Evolutionary conservation across 176 grass and related monocot genomes (phyloP).

Genomic region (barley (Hordeum vulgare)): MorexV3_pseudomolecules_assembly NC_058518.1:475240441-475240940

Average conservation of each 20-base stretch:
- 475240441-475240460: conserved; percentile 51
- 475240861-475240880: not conserved
- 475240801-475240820: conserved; percentile 21
- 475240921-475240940: not conserved
- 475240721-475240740: not conserved
- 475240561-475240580: not conserved
- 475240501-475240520: conserved; percentile 70
- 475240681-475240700: conserved; percentile 33
- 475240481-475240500: conserved; percentile 68
- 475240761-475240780: conserved; percentile 36
- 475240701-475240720: conserved; percentile 19
- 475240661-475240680: conserved; percentile 55
- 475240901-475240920: not conserved
- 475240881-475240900: not conserved
- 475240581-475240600: not conserved
- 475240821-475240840: conserved; percentile 20
- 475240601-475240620: not conserved
- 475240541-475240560: not conserved
- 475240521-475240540: not conserved
- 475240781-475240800: conserved; percentile 26
- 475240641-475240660: conserved; percentile 49
- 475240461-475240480: conserved; percentile 84
- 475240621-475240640: conserved; percentile 60
- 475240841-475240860: not conserved
- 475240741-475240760: conserved; percentile 29